Percentiles rank a stretch among this genome's conserved stretches.
These are phyloP conservation scores for Capsicum pubescens DNA, from an alignment of 257 asterid species.

Conservation along the genomic window DNA sequence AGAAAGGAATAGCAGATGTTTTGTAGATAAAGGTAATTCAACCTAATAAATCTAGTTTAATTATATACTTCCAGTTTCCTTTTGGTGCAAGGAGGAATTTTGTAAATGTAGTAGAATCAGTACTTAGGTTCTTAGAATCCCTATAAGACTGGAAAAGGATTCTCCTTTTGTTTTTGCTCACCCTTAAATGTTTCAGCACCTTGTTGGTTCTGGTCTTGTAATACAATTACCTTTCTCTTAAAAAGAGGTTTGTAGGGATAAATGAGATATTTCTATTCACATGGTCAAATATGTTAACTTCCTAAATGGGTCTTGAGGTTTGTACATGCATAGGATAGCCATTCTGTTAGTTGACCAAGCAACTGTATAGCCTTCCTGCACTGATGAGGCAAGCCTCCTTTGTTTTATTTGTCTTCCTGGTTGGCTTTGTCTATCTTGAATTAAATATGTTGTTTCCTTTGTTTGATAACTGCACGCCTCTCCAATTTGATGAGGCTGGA, in stretches of 20 bases:
- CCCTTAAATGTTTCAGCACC: background rate
- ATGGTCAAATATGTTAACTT: background rate
- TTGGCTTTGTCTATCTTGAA: background rate
- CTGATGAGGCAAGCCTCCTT: conserved; percentile 15
- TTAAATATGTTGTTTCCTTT: background rate
- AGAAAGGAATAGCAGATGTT: background rate
- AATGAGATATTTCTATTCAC: background rate
- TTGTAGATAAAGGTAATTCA: background rate
- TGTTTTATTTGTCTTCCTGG: conserved; percentile 15
- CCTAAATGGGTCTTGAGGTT: background rate
- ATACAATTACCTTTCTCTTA: background rate
- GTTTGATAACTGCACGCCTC: background rate
- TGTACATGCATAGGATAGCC: background rate
- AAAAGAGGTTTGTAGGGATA: conserved; percentile 11
- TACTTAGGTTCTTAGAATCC: no score
- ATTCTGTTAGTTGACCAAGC: conserved; percentile 12
- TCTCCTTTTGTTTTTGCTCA: background rate
- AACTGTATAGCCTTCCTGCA: conserved; percentile 3
- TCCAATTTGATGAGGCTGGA: background rate
- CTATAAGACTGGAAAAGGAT: background rate
- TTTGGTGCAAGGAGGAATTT: background rate
- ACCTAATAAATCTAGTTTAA: background rate
- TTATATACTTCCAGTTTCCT: background rate
- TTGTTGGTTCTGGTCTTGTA: background rate
- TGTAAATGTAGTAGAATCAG: background rate